These are phyloP conservation scores for Colletotrichum eleusines DNA, from an alignment of 2,329 filamentous ascomycete genomes.

Conservation along the genomic window DNA sequence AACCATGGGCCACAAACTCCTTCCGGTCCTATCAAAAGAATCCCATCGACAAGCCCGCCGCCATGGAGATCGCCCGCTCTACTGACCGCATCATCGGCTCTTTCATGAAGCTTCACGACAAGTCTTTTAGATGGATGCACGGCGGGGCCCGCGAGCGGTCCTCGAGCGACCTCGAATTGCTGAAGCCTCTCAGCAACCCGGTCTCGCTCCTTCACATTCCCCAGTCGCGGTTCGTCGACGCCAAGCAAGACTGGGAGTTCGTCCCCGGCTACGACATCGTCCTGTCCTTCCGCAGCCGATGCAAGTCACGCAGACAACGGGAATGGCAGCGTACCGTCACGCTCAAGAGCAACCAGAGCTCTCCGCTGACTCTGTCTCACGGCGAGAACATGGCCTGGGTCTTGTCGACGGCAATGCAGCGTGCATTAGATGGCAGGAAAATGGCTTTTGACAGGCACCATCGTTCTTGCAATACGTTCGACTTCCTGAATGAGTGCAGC, in stretches of 20 bases:
- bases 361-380: conserved; percentile 60
- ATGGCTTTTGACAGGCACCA: conserved; percentile 57
- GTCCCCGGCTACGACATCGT: conserved; percentile 64
- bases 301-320: conserved; percentile 50
- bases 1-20: conserved; percentile 57
- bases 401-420: conserved; percentile 57
- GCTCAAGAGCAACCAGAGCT: conserved; percentile 60
- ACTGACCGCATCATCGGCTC: conserved; percentile 64
- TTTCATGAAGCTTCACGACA: conserved; percentile 63
- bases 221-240: conserved; percentile 57
- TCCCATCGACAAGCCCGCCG: conserved; percentile 56
- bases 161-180: conserved; percentile 53
- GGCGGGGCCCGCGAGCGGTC: conserved; percentile 55
- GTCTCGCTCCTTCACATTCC: conserved; percentile 62
- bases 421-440: conserved; percentile 55
- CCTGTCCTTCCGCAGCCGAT: conserved; percentile 59
- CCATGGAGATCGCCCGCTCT: conserved; percentile 61
- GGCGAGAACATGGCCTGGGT: conserved; percentile 63
- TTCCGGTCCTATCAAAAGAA: conserved; percentile 65
- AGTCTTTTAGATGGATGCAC: conserved; percentile 62
- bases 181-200: conserved; percentile 57
- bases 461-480: conserved; percentile 51
- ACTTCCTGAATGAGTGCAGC: conserved; percentile 53
- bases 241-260: conserved; percentile 59
- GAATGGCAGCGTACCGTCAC: conserved; percentile 56